Evolutionary conservation across 2,329 filamentous ascomycete species (phyloP).

Genomic region (Pyrenochaeta sp.): DNA sequence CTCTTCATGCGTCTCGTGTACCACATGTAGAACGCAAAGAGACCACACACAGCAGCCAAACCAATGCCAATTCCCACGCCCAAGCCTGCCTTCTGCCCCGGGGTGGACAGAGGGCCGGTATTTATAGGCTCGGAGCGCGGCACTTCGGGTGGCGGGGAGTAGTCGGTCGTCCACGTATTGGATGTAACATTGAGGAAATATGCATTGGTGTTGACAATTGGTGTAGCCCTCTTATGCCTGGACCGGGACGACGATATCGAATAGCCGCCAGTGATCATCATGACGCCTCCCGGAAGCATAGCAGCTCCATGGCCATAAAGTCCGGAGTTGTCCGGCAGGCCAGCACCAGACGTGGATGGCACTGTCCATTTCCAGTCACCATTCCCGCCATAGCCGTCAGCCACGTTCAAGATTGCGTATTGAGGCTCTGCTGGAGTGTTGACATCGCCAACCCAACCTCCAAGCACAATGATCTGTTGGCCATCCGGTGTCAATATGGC

Average conservation of each 20-base stretch:
- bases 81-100: conserved; percentile 57
- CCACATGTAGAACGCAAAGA: conserved; percentile 58
- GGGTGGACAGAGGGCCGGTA: conserved; percentile 50
- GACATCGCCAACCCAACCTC: conserved; percentile 91
- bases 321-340: conserved; percentile 55
- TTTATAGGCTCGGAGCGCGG: conserved; percentile 17
- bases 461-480: conserved; percentile 77
- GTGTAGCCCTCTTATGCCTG: conserved; percentile 46
- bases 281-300: conserved; percentile 68
- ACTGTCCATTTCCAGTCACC: conserved; percentile 75
- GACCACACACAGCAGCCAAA: conserved; percentile 50
- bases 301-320: conserved; percentile 69
- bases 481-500: conserved; percentile 83
- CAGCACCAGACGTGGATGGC: conserved; percentile 59
- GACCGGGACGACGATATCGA: conserved; percentile 54
- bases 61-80: conserved; percentile 56
- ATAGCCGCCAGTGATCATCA: conserved; percentile 70
- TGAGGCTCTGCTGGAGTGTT: conserved; percentile 81
- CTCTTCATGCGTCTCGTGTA: conserved; percentile 53
- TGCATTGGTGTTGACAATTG: conserved; percentile 54
- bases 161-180: conserved; percentile 65
- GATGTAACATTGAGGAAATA: conserved; percentile 71
- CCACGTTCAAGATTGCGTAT: conserved; percentile 78
- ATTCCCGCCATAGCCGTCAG: conserved; percentile 71
- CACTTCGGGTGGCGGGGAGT: conserved; percentile 57